These are phyloP conservation scores for Coleophoma eucalyptorum DNA, from an alignment of 2,329 filamentous ascomycete species.

Conservation along the genomic window DNA sequence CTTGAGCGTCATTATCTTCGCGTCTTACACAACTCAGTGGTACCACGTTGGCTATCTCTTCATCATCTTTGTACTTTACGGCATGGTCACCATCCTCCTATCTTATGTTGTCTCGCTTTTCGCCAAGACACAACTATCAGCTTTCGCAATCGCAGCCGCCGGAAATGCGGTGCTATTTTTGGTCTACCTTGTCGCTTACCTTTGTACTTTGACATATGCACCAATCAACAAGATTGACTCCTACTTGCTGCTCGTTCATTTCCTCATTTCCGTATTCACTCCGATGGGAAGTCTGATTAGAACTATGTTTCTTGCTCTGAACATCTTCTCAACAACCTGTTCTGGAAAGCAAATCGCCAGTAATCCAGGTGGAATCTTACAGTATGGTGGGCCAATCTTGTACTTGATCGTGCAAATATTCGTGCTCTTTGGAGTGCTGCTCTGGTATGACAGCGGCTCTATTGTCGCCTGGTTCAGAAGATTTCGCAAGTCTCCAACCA, in stretches of 20 bases:
- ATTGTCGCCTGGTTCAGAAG: conserved; percentile 49
- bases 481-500: conserved; percentile 14
- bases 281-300: conserved; percentile 75
- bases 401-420: conserved; percentile 75
- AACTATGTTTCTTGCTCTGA: conserved; percentile 72
- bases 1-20: conserved; percentile 66
- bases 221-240: conserved; percentile 65
- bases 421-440: conserved; percentile 65
- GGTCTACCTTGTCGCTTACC: conserved; percentile 67
- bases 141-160: conserved; percentile 80
- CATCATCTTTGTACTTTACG: conserved; percentile 75
- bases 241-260: conserved; percentile 67
- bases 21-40: conserved; percentile 61
- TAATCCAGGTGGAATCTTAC: conserved; percentile 66
- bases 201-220: conserved; percentile 71
- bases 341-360: conserved; percentile 56
- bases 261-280: conserved; percentile 67
- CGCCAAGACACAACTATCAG: conserved; percentile 72
- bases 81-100: conserved; percentile 70
- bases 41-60: conserved; percentile 81
- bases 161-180: conserved; percentile 71
- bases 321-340: conserved; percentile 80
- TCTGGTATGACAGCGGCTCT: conserved; percentile 79
- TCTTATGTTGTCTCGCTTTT: conserved; percentile 82
- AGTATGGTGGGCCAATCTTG: conserved; percentile 80